A percentile compares a stretch with the other conserved stretches of the same genome.
phyloP scores from a whole-genome alignment of 768 basidiomycete genomes.

The Tricholoma matsutake region DNA sequence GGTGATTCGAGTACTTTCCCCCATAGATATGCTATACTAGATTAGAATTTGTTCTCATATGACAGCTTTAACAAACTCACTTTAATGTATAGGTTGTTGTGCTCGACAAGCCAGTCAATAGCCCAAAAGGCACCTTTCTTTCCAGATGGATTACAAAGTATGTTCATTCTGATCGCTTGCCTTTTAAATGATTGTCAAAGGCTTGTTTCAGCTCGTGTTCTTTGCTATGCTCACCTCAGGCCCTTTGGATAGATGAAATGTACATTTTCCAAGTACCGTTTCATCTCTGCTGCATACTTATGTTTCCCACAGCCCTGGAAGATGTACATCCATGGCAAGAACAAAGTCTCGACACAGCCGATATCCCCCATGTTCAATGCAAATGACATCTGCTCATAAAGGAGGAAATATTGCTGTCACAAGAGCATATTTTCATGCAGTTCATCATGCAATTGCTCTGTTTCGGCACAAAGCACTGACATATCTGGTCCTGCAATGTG shows the following conservation, averaged over 20 bases:
- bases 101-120: slow-evolving; percentile 39
- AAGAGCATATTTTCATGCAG: slow-evolving; percentile 32
- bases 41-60: too few species aligned
- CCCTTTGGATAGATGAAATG: too few species aligned
- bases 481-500: slow-evolving; percentile 16
- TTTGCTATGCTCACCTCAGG: slow-evolving; percentile 6
- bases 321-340: slow-evolving; percentile 13
- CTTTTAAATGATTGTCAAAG: slow-evolving; percentile 2
- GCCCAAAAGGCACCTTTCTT: slow-evolving; percentile 24
- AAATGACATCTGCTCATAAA: slow-evolving; percentile 38
- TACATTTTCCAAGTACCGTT: too few species aligned
- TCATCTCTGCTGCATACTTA: too few species aligned
- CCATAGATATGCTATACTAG: slow-evolving; percentile 29
- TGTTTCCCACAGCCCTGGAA: slow-evolving; percentile 12
- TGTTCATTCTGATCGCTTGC: slow-evolving; percentile 21
- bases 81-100: slow-evolving; percentile 40
- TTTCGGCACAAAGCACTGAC: background rate
- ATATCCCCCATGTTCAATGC: slow-evolving; percentile 18
- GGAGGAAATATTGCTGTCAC: slow-evolving; percentile 28
- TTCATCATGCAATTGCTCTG: slow-evolving; percentile 20
- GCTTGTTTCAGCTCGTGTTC: background rate
- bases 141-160: slow-evolving; percentile 35
- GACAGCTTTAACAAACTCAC: slow-evolving; percentile 17
- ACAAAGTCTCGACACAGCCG: slow-evolving; percentile 7
- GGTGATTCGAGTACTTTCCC: slow-evolving; percentile 32